These are phyloP conservation scores for Pelargonium australe DNA, from an alignment of 441 rosid genomes.

Conservation along the genomic window DNA sequence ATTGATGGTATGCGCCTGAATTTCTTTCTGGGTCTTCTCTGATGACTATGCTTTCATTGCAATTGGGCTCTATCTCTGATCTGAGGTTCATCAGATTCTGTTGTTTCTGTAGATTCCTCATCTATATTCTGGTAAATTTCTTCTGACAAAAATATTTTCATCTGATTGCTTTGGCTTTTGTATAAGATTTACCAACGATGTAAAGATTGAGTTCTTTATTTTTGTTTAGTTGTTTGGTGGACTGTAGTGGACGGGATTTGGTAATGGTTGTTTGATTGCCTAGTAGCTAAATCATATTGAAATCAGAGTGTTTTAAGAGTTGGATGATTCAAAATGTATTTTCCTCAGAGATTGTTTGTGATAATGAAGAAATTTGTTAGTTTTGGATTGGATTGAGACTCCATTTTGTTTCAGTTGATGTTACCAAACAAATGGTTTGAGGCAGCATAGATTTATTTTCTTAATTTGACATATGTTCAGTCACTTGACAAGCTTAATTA, in stretches of 20 bases:
- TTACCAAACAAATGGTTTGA: not conserved
- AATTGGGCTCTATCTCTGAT: constrained; percentile 48
- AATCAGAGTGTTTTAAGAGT: not conserved
- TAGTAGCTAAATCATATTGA: not conserved
- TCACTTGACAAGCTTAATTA: not conserved
- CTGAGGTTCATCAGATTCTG: constrained; percentile 37
- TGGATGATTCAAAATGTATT: not conserved
- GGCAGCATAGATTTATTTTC: not conserved
- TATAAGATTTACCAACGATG: not conserved
- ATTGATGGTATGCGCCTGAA: not conserved
- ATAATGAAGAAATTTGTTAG: not conserved
- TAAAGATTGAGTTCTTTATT: not conserved
- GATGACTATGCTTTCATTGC: too few species aligned
- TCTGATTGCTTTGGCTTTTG: not conserved
- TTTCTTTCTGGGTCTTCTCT: not conserved
- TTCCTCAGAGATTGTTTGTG: not conserved
- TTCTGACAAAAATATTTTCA: not conserved
- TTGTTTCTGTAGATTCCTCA: constrained; percentile 26
- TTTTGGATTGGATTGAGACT: constrained; percentile 1
- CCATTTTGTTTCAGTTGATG: not conserved
- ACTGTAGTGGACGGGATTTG: not conserved
- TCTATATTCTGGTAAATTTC: constrained; percentile 32
- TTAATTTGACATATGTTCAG: not conserved
- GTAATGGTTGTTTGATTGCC: not conserved
- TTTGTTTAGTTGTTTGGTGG: not conserved